Percentiles rank a stretch among this genome's conserved stretches.
These are phyloP conservation scores for Dothiorella sarmentorum DNA, from an alignment of 2,329 filamentous ascomycete genomes.

Conservation along the genomic window DNA sequence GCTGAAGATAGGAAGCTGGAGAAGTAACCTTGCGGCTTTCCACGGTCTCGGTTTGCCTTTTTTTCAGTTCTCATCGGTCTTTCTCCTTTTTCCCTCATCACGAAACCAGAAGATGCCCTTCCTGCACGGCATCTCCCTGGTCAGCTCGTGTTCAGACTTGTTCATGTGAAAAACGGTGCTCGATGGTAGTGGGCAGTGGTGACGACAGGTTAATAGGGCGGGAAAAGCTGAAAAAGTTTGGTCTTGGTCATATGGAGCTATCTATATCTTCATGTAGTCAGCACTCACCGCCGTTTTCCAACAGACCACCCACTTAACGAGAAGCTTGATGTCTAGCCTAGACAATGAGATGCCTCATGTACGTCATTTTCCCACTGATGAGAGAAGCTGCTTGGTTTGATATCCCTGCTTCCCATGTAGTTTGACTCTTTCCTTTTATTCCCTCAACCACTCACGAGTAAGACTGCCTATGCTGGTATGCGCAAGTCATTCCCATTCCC, in stretches of 20 bases:
- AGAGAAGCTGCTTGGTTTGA: conserved; percentile 3
- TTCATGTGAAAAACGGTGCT: background rate
- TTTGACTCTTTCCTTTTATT: background rate
- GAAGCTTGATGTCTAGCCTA: background rate
- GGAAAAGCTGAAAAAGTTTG: background rate
- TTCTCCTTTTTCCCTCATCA: background rate
- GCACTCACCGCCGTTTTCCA: background rate
- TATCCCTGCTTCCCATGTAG: too few species aligned
- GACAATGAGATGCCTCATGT: conserved; percentile 2
- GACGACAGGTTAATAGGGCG: background rate
- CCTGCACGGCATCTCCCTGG: background rate
- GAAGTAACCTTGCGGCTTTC: too few species aligned
- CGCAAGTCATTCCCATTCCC: background rate
- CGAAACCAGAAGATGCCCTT: too few species aligned
- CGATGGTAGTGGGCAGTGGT: background rate
- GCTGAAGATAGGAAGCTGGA: too few species aligned
- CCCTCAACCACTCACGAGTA: background rate
- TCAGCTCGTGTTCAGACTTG: background rate
- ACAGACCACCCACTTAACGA: background rate
- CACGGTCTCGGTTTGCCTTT: too few species aligned
- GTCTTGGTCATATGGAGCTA: conserved; percentile 2
- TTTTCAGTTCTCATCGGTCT: background rate
- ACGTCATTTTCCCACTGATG: background rate
- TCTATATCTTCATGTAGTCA: conserved; percentile 4
- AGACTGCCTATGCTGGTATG: background rate